Evolutionary conservation across 2,329 filamentous ascomycete genomes (phyloP), one percentile per base, ranked within the genome.

Genomic region (Talaromyces islandicus): DNA sequence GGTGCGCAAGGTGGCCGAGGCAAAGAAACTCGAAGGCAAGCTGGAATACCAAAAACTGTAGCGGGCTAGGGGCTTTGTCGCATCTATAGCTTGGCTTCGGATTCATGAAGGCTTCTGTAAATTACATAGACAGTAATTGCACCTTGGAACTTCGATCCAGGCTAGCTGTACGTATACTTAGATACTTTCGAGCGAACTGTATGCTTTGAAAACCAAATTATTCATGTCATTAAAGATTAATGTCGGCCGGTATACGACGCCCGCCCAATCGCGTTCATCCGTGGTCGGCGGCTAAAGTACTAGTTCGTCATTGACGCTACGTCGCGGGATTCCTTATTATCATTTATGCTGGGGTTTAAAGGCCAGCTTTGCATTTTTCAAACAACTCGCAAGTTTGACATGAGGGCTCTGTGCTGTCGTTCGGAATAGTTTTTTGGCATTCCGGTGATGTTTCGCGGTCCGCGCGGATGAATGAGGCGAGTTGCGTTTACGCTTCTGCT

Each of bases 1-100:
- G 4, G 94, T 99, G 58, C 88, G 94, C 67, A 99, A 99, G 85
- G 89, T 99, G 67, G 92, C 90, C 17, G 94, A 99, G 78, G 84
- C 91, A 63, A 99, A 99, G 90, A 99, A 99, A 80, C 79, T 99
- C 69, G 94, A 99, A 78, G 93, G 94, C 77, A 97, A 97, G 81
- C 83, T 97, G 55, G 93, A 97, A 77, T 97, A 97, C 79, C 89
- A 96, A 85, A 96, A 96, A 80, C 81, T 96, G 78, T 96, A 88
- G 76, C 32, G 50, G 50, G 24, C 46, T 27, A 41, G 25, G 46
- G 52, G 30, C 2, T 57, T 60, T 35, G 32, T 54, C 54, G n/a
- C 43, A 46, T 30, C 41, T 53, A 17, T 41, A 32, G 55, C 19
- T 19, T 29, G 43, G 43, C 43, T 51, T 17, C 14, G 19, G 21